These are phyloP conservation scores for Anacardium occidentale DNA, from an alignment of 345 rosid species.

Conservation along the genomic window DNA sequence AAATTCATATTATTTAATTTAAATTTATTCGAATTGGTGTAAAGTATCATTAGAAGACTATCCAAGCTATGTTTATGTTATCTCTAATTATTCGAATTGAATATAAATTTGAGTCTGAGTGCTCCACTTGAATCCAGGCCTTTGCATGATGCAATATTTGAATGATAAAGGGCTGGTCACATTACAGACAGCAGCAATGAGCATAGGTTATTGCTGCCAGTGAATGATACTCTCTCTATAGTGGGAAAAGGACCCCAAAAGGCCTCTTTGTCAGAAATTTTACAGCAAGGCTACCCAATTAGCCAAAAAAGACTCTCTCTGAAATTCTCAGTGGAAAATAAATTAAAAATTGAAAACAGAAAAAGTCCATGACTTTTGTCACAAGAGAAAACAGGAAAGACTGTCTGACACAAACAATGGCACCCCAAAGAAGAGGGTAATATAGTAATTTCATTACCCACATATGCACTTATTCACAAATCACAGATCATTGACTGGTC, in stretches of 20 bases:
- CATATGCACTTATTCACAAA: neutral
- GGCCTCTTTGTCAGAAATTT: conserved; percentile 41
- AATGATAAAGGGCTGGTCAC: too few species aligned
- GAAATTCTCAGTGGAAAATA: conserved; percentile 6
- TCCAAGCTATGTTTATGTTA: too few species aligned
- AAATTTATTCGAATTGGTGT: too few species aligned
- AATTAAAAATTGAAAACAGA: conserved; percentile 2
- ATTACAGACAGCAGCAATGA: too few species aligned
- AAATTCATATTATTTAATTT: too few species aligned
- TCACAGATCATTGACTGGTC: conserved; percentile 46
- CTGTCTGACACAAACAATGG: conserved; percentile 27
- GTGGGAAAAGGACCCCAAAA: conserved; percentile 26
- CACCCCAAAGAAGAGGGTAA: conserved; percentile 24
- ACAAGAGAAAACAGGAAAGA: conserved; percentile 18
- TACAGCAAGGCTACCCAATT: conserved; percentile 36
- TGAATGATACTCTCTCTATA: neutral
- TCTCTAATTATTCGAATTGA: too few species aligned
- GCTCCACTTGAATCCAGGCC: too few species aligned
- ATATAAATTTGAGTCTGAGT: too few species aligned
- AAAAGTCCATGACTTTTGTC: conserved; percentile 21
- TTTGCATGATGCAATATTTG: too few species aligned
- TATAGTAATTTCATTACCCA: conserved; percentile 20
- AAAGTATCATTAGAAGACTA: too few species aligned
- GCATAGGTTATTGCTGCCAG: neutral
- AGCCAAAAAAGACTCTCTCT: conserved; percentile 31